Percentiles rank a stretch among this genome's conserved stretches.
Evolutionary conservation across 2,329 filamentous ascomycete species (phyloP).

Genomic region (Penicillium capsulatum): DNA sequence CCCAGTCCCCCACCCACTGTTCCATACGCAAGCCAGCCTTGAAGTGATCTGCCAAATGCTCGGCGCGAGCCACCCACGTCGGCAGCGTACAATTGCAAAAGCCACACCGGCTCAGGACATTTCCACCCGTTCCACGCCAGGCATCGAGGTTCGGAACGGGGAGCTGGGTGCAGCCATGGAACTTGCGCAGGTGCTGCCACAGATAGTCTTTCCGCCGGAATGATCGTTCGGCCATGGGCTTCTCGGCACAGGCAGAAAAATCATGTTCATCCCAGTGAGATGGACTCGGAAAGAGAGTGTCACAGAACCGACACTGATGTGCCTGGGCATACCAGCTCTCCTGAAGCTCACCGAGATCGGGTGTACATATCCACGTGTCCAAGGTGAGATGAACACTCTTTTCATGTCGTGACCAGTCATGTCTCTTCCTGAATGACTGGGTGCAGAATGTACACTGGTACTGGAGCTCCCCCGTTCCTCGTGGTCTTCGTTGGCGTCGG

Average conservation of each 20-base stretch:
- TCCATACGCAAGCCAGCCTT: conserved; percentile 51
- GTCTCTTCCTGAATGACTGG: conserved; percentile 47
- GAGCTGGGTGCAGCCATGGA: conserved; percentile 49
- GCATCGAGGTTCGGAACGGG: conserved; percentile 50
- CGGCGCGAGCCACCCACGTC: conserved; percentile 50
- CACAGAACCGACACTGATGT: conserved; percentile 48
- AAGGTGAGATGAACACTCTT: conserved; percentile 48
- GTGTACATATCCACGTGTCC: conserved; percentile 41
- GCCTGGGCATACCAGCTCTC: conserved; percentile 3
- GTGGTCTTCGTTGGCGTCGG: conserved; percentile 6
- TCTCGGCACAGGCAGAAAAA: conserved; percentile 50
- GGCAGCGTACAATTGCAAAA: conserved; percentile 49
- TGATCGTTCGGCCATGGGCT: conserved; percentile 48
- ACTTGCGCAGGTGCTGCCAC: conserved; percentile 54
- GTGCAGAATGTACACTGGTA: conserved; percentile 51
- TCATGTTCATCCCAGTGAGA: conserved; percentile 52
- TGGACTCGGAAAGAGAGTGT: conserved; percentile 39
- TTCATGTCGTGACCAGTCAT: conserved; percentile 51
- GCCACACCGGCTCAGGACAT: conserved; percentile 52
- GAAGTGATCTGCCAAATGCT: conserved; percentile 55
- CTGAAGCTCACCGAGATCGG: conserved; percentile 19
- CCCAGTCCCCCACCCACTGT: conserved; percentile 54
- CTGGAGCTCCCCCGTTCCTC: conserved; percentile 6
- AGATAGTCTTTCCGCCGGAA: conserved; percentile 57
- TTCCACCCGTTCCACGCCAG: conserved; percentile 52